Evolutionary conservation across 306 rosid species (phyloP).

Genomic region (Corylus americana): DNA sequence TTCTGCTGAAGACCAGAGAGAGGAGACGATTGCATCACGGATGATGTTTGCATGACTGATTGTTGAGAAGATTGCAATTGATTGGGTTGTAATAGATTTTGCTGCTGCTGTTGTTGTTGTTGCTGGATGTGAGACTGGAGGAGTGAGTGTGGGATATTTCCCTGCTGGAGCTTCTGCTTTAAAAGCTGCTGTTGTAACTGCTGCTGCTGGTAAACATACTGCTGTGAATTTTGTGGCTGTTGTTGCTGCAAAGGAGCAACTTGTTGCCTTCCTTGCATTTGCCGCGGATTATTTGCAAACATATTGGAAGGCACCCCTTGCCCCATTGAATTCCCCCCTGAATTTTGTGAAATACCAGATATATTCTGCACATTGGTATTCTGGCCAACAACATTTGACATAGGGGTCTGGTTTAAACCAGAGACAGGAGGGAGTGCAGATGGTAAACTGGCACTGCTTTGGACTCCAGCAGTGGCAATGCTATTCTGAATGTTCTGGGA

Average conservation of each 20-base stretch:
- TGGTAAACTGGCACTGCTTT: conserved; percentile 41
- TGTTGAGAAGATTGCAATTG: conserved; percentile 86
- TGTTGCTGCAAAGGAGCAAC: conserved; percentile 69
- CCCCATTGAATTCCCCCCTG: conserved; percentile 63
- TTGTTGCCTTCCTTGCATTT: conserved; percentile 78
- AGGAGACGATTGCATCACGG: conserved; percentile 61
- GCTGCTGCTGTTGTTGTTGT: conserved; percentile 67
- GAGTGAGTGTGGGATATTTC: conserved; percentile 42
- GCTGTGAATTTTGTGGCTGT: conserved; percentile 61
- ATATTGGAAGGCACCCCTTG: conserved; percentile 66
- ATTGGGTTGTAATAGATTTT: conserved; percentile 64
- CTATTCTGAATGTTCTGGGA: conserved; percentile 72
- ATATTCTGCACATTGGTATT: conserved; percentile 63
- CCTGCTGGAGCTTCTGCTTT: conserved; percentile 61
- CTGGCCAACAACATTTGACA: conserved; percentile 66
- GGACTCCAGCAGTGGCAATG: conserved; percentile 47
- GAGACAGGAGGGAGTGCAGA: conserved; percentile 58
- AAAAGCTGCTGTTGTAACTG: conserved; percentile 48
- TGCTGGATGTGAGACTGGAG: conserved; percentile 66
- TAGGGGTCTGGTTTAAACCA: conserved; percentile 56
- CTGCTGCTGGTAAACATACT: conserved; percentile 56
- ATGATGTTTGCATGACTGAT: conserved; percentile 67
- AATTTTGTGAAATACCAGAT: conserved; percentile 54
- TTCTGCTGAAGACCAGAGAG: conserved; percentile 64
- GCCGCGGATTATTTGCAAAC: conserved; percentile 72